Percentiles rank a stretch among this genome's conserved stretches.
phyloP scores from a whole-genome alignment of 768 basidiomycete species.

The Lentinula boryana region DNA sequence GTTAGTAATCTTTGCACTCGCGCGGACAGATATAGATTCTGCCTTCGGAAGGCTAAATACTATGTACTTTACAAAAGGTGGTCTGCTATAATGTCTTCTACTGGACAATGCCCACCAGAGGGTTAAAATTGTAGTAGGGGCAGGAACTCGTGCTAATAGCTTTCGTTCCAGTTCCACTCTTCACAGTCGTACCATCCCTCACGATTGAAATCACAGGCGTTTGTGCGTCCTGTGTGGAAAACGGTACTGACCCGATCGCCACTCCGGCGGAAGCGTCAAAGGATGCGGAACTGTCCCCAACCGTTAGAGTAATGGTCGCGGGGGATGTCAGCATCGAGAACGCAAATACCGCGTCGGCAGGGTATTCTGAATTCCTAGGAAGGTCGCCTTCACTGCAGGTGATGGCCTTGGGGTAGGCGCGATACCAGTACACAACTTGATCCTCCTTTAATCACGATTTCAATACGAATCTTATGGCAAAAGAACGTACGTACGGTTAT shows the following conservation, averaged over 20 bases:
- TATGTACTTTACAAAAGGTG: too few species aligned
- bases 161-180: slow-evolving; percentile 4
- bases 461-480: slow-evolving; percentile 14
- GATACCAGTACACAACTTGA: slow-evolving; percentile 20
- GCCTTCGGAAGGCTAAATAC: too few species aligned
- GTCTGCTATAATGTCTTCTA: not conserved
- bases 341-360: slow-evolving; percentile 31
- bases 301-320: slow-evolving; percentile 25
- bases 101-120: not conserved
- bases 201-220: slow-evolving; percentile 21
- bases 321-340: slow-evolving; percentile 26
- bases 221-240: slow-evolving; percentile 17
- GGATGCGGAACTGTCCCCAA: slow-evolving; percentile 17
- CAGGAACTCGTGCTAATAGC: not conserved
- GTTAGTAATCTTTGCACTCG: too few species aligned
- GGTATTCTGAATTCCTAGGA: slow-evolving; percentile 22
- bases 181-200: slow-evolving; percentile 11
- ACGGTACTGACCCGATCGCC: slow-evolving; percentile 17
- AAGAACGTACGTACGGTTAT: slow-evolving; percentile 22
- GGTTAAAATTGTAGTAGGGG: slow-evolving; percentile 4
- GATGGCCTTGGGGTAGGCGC: slow-evolving; percentile 16
- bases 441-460: slow-evolving; percentile 19
- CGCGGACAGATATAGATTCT: too few species aligned
- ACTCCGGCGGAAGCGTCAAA: slow-evolving; percentile 15
- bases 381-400: slow-evolving; percentile 19